Evolutionary conservation across 352 stramenopile genomes (phyloP).

Genomic region (Globisporangium ultimum): DNA sequence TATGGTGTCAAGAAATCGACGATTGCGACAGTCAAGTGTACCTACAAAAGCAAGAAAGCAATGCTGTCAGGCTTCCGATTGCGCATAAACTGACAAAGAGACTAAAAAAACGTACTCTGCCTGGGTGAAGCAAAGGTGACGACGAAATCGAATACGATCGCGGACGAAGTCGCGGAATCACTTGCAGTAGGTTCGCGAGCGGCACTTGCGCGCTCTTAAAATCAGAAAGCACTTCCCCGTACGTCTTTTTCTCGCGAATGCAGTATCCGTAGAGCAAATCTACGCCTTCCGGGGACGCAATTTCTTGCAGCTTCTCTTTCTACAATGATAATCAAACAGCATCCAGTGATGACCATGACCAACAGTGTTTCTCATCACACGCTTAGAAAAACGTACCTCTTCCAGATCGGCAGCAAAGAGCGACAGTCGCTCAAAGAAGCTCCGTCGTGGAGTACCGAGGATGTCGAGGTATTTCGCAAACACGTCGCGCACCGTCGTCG

Average conservation of each 20-base stretch:
- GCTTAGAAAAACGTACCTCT: conserved; percentile 24
- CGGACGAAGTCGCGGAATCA: conserved; percentile 84
- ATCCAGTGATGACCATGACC: no score
- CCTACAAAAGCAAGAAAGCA: conserved; percentile 16
- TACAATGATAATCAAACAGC: no score
- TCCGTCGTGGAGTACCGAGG: conserved; percentile 76
- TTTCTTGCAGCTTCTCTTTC: conserved; percentile 90
- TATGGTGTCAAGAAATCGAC: conserved; percentile 90
- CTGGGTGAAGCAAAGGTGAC: conserved; percentile 54
- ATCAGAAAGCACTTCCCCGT: conserved; percentile 84
- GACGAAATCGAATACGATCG: conserved; percentile 93
- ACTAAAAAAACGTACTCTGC: conserved; percentile 20
- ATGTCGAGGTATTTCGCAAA: conserved; percentile 87
- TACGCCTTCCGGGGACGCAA: conserved; percentile 82
- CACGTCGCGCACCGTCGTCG: conserved; percentile 53
- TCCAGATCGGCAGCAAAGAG: conserved; percentile 78
- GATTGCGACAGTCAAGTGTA: conserved; percentile 85
- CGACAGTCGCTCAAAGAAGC: conserved; percentile 87
- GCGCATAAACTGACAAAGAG: neutral
- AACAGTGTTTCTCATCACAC: no score
- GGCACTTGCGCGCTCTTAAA: conserved; percentile 78
- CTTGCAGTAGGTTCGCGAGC: conserved; percentile 70
- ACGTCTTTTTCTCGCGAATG: conserved; percentile 90
- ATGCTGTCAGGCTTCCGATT: no score
- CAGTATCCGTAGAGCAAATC: conserved; percentile 94